Percentiles rank a stretch among this genome's conserved stretches.
phyloP scores from a whole-genome alignment of 2,329 filamentous ascomycete species.

The Xylaria multiplex region DNA sequence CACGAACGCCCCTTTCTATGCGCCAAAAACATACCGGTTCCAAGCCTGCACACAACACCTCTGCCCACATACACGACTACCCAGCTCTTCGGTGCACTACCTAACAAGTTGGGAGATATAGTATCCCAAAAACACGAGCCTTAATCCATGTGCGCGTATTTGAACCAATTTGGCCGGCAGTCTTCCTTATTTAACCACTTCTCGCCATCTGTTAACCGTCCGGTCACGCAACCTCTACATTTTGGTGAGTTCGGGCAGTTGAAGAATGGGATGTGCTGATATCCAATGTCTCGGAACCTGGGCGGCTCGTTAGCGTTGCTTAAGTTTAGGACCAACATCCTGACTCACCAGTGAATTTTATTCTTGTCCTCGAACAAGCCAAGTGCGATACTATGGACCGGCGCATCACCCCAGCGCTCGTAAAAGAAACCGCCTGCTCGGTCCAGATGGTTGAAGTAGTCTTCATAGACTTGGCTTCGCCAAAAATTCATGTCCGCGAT shows the following conservation, averaged over 20 bases:
- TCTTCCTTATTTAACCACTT: conserved; percentile 88
- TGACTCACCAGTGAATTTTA: conserved; percentile 88
- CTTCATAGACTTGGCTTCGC: conserved; percentile 88
- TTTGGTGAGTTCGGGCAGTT: conserved; percentile 98
- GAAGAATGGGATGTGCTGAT: conserved; percentile 98
- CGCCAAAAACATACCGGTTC: conserved; percentile 35
- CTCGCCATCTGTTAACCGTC: conserved; percentile 89
- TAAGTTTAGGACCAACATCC: background rate
- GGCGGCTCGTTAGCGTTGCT: conserved; percentile 37
- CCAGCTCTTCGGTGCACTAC: conserved; percentile 41
- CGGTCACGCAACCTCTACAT: conserved; percentile 86
- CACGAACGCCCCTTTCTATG: conserved; percentile 40
- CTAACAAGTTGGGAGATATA: conserved; percentile 33
- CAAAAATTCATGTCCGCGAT: conserved; percentile 94
- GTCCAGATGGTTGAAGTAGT: conserved; percentile 96
- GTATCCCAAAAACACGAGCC: conserved; percentile 26
- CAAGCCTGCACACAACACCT: conserved; percentile 26
- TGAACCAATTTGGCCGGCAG: conserved; percentile 97
- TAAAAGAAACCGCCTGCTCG: conserved; percentile 97
- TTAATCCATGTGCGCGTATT: conserved; percentile 84
- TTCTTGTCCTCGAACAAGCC: conserved; percentile 90
- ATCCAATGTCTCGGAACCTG: conserved; percentile 99
- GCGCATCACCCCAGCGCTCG: conserved; percentile 97
- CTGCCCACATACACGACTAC: conserved; percentile 22
- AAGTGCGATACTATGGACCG: conserved; percentile 92